Conservation (phyloP, 192 early-diverging fungal species). For the Entomortierella parvispora region DNA sequence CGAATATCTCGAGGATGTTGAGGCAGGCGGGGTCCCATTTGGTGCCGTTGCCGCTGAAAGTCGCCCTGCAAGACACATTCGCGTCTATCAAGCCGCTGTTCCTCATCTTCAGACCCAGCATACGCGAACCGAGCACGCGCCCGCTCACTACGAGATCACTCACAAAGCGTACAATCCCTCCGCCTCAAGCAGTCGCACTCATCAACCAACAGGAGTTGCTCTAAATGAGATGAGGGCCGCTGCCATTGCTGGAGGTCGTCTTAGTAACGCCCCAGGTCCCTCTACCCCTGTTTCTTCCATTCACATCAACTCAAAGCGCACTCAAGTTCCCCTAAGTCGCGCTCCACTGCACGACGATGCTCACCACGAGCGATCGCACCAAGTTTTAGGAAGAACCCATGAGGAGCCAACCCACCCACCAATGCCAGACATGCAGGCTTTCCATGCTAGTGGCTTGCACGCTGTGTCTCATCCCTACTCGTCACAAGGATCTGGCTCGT, state of each 20-base stretch:
- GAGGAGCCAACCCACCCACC: too few species aligned
- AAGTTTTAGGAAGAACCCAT: too few species aligned
- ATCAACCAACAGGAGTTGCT: too few species aligned
- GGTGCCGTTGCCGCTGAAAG: neutral
- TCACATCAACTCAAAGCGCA: too few species aligned
- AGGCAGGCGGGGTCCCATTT: too few species aligned
- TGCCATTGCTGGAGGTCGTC: neutral
- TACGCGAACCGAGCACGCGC: neutral
- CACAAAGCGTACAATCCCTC: neutral
- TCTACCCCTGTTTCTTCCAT: neutral
- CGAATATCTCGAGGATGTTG: too few species aligned
- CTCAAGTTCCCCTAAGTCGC: too few species aligned
- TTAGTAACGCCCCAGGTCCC: neutral
- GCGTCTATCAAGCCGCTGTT: neutral
- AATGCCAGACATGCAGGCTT: too few species aligned
- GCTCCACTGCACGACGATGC: neutral
- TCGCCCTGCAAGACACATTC: neutral
- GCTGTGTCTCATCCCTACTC: too few species aligned
- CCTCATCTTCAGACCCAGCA: neutral
- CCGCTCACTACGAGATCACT: neutral
- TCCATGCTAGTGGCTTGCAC: too few species aligned
- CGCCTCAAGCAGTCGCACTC: neutral
- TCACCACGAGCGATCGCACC: too few species aligned
- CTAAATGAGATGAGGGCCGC: neutral
- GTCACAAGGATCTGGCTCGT: too few species aligned